Percentiles rank a stretch among this genome's conserved stretches.
phyloP scores from a whole-genome alignment of 805 yeast genomes.

The Cyberlindnera lachancei region DNA sequence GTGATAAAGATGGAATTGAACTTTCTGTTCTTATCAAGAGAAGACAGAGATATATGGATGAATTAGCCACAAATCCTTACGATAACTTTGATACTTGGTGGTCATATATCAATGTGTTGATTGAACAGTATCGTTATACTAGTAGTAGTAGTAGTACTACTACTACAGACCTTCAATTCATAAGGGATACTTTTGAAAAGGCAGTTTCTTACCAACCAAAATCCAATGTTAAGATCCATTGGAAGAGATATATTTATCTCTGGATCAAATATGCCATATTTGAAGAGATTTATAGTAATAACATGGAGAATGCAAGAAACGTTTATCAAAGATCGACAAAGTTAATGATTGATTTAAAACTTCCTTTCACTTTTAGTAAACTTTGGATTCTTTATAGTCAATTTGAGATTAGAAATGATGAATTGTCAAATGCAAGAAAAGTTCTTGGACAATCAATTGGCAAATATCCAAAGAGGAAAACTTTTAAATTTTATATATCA shows the following conservation, averaged over 20 bases:
- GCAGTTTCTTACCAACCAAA: slow-evolving; percentile 37
- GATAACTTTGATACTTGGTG: slow-evolving; percentile 88
- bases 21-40: slow-evolving; percentile 46
- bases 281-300: slow-evolving; percentile 47
- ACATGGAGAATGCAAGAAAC: slow-evolving; percentile 38
- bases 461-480: slow-evolving; percentile 46
- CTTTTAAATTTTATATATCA: slow-evolving; percentile 57
- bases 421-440: slow-evolving; percentile 50
- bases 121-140: slow-evolving; percentile 33
- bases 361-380: slow-evolving; percentile 70
- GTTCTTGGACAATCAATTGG: slow-evolving; percentile 71
- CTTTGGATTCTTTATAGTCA: slow-evolving; percentile 67
- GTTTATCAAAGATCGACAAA: slow-evolving; percentile 44
- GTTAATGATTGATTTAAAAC: no score
- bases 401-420: slow-evolving; percentile 61
- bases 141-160: no score
- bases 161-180: slow-evolving; percentile 23
- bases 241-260: slow-evolving; percentile 65
- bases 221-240: slow-evolving; percentile 31
- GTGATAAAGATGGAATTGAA: slow-evolving; percentile 47
- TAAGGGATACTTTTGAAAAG: slow-evolving; percentile 34
- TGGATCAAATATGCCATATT: slow-evolving; percentile 63
- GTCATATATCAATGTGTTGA: slow-evolving; percentile 48
- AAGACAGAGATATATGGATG: slow-evolving; percentile 44
- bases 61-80: slow-evolving; percentile 35